Base-by-base conservation (phyloP, 139 green algal species). In the Chlamydomonas asymmetrica region DNA sequence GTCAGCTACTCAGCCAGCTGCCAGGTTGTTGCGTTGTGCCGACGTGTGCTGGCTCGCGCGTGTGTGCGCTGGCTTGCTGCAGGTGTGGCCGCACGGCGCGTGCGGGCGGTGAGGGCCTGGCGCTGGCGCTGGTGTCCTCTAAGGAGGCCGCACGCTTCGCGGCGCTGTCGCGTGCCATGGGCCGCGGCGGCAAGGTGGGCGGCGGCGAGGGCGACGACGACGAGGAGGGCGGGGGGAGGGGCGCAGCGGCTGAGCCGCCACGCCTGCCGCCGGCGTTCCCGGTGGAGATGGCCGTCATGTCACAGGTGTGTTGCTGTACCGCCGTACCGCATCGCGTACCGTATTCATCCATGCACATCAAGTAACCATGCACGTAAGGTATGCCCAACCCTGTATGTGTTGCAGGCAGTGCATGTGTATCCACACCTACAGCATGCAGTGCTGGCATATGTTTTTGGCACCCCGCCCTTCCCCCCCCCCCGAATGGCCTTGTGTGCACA, bases 51-150 rank as follows among this genome's bases (percentile, higher is more conserved):
- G n/a, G n/a, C n/a, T n/a, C n/a, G n/a, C n/a, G n/a, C n/a, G n/a
- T n/a, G n/a, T n/a, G n/a, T n/a, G n/a, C n/a, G n/a, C n/a, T n/a
- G n/a, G n/a, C n/a, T 23, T 35, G 45, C 45, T 52, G 2, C 70
- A 76, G 70, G 54, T 76, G 70, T 13, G 85, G 82, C 3, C 91
- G 96, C 39, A 99, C 96, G 7, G 96, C 88, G 2, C 83, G 96
- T n/a, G 79, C 84, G 0, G 80, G 76, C 1, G 74, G 45, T 1
- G 89, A 95, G 40, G 96, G 96, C 27, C 66, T 94, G 20, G 79
- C 75, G 67, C 71, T 98, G 0, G 83, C 86, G 0, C 73, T 98
- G 29, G 92, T 99, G 4, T 82, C 84, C 0, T 93, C 94, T 0
- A 78, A 80, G 23, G 94, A 98, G 78, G 67, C 84, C 0, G 48